Evolutionary conservation across 2,329 filamentous ascomycete genomes (phyloP).

Genomic region (Fusarium metavorans): DNA sequence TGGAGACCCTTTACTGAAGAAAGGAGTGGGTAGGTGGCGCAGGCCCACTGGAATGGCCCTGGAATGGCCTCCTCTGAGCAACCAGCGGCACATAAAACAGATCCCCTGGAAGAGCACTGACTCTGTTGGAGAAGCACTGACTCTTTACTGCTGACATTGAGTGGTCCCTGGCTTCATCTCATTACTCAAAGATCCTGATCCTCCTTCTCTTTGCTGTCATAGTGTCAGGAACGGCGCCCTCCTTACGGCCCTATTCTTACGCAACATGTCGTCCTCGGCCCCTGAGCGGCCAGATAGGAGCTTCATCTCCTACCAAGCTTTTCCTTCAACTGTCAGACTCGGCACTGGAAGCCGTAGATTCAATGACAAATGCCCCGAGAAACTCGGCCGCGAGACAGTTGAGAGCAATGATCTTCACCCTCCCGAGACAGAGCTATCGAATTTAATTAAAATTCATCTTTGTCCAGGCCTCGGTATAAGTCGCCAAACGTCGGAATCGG

Average conservation of each 20-base stretch:
- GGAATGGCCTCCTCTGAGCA: not conserved
- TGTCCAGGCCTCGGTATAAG: not conserved
- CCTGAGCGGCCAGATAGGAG: not conserved
- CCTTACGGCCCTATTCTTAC: conserved; percentile 12
- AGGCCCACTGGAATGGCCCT: not conserved
- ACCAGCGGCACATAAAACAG: not conserved
- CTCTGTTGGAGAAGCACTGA: not conserved
- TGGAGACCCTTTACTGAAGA: not conserved
- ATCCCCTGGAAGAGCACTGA: not conserved
- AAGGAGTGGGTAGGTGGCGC: not conserved
- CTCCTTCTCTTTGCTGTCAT: conserved; percentile 9
- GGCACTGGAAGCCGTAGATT: not conserved
- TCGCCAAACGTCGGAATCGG: not conserved
- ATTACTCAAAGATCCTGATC: conserved; percentile 1
- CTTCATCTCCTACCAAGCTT: conserved; percentile 8
- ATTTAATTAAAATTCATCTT: conserved; percentile 7
- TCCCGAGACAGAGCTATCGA: conserved; percentile 8
- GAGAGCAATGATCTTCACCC: conserved; percentile 20
- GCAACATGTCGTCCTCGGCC: not conserved
- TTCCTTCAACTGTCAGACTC: not conserved
- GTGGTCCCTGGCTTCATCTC: not conserved
- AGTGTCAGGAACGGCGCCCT: conserved; percentile 24
- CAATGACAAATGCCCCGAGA: conserved; percentile 14
- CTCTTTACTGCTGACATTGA: conserved; percentile 9
- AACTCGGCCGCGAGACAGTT: conserved; percentile 9